These are phyloP conservation scores for Melampsora americana DNA, from an alignment of 1,284 basidiomycete genomes.

Conservation along the genomic window DNA sequence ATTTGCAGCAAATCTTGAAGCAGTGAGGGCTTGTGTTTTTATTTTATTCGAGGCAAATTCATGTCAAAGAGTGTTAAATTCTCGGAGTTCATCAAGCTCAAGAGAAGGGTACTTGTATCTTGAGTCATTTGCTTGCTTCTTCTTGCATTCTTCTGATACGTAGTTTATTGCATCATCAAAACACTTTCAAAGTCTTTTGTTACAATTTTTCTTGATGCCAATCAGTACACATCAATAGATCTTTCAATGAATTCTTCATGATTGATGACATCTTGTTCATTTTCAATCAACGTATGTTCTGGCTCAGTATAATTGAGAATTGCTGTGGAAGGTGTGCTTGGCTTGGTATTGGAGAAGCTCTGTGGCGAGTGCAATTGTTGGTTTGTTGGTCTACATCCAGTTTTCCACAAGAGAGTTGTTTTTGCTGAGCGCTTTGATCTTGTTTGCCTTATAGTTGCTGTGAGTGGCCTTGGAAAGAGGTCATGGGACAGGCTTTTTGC, in stretches of 20 bases:
- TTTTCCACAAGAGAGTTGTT: slow-evolving; percentile 23
- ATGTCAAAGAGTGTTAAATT: slow-evolving; percentile 8
- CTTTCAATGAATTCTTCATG: background rate
- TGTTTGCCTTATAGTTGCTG: background rate
- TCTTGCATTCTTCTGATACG: slow-evolving; percentile 1
- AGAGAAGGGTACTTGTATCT: background rate
- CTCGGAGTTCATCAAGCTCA: slow-evolving; percentile 3
- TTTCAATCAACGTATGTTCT: too few species aligned
- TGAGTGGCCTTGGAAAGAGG: slow-evolving; percentile 15
- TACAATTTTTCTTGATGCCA: background rate
- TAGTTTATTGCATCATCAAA: slow-evolving; percentile 6
- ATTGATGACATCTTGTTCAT: background rate
- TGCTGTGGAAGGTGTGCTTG: background rate
- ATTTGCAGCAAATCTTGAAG: slow-evolving; percentile 24
- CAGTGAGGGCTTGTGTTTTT: background rate
- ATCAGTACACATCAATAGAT: background rate
- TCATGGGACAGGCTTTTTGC: slow-evolving; percentile 16
- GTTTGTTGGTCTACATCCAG: background rate
- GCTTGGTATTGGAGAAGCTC: background rate
- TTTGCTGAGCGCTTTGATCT: background rate
- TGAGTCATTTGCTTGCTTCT: background rate
- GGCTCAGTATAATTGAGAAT: background rate
- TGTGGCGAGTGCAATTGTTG: background rate
- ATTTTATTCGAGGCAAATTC: background rate
- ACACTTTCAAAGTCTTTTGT: background rate